Conservation (phyloP, 2,329 filamentous ascomycete species). For the Escovopsis sp. region DNA sequence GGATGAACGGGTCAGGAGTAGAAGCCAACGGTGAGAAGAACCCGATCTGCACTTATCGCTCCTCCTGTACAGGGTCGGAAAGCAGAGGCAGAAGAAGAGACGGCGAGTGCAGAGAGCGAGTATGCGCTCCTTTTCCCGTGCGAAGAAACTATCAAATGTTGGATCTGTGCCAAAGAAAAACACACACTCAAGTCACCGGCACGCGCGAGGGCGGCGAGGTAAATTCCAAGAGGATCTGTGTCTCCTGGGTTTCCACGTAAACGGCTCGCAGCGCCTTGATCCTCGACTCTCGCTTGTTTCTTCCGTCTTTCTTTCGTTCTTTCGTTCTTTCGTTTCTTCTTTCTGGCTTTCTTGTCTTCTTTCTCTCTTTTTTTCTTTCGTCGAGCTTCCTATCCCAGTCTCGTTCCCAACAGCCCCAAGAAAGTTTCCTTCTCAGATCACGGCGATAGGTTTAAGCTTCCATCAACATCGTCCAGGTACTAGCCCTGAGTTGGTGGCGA, state of each 20-base stretch:
- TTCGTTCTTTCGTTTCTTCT: not conserved
- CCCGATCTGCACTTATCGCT: too few relatives aligned
- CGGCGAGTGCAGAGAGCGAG: too few relatives aligned
- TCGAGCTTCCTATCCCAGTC: conserved; percentile 9
- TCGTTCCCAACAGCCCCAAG: conserved; percentile 12
- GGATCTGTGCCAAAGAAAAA: conserved; percentile 1
- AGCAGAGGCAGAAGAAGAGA: too few relatives aligned
- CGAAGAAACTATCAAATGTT: not conserved
- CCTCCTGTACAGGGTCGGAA: too few relatives aligned
- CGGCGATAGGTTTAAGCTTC: conserved; percentile 7
- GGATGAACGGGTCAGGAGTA: not conserved
- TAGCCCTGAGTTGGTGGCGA: not conserved
- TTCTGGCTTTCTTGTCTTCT: too few relatives aligned
- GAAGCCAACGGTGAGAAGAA: not conserved
- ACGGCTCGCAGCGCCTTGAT: too few relatives aligned
- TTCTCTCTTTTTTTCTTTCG: too few relatives aligned
- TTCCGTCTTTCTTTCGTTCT: too few relatives aligned
- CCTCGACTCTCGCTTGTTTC: too few relatives aligned
- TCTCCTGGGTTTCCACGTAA: conserved; percentile 8
- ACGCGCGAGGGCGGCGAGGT: conserved; percentile 14
- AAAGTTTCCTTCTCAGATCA: conserved; percentile 5
- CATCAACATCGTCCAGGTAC: conserved; percentile 8
- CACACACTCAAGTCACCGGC: conserved; percentile 9
- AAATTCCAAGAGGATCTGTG: conserved; percentile 16
- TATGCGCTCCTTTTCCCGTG: not conserved